phyloP scores from a whole-genome alignment of 192 early-diverging fungal genomes.

The Jimgerdemannia flammicorona region DNA sequence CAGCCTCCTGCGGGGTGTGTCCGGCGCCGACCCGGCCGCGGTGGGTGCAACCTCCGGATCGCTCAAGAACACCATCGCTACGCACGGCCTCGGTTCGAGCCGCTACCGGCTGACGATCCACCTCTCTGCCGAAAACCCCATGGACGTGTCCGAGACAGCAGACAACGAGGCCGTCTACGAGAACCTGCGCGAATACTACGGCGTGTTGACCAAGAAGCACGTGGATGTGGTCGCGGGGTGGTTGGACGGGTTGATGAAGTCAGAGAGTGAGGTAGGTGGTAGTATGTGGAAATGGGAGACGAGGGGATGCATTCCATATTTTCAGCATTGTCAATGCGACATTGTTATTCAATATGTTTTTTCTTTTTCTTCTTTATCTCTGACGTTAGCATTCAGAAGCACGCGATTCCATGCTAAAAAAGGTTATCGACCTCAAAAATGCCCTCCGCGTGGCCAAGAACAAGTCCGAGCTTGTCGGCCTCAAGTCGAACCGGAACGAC shows the following conservation, averaged over 20 bases:
- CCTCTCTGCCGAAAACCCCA: constrained; percentile 41
- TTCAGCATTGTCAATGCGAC: no score
- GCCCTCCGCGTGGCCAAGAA: constrained; percentile 29
- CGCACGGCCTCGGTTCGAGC: constrained; percentile 57
- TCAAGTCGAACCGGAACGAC: constrained; percentile 19
- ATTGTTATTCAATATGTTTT: background rate
- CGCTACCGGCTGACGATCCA: constrained; percentile 56
- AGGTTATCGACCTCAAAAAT: constrained; percentile 33
- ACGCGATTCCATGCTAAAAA: constrained; percentile 32
- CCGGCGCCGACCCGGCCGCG: background rate
- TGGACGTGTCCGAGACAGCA: constrained; percentile 46
- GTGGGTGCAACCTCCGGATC: constrained; percentile 6
- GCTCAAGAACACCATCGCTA: constrained; percentile 32
- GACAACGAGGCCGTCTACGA: constrained; percentile 55
- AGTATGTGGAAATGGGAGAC: background rate
- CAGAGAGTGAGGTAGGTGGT: constrained; percentile 30
- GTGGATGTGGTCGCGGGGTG: constrained; percentile 40
- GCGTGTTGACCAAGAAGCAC: constrained; percentile 38
- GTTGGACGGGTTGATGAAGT: constrained; percentile 40
- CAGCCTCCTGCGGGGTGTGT: constrained; percentile 19
- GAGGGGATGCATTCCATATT: no score
- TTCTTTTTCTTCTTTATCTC: background rate
- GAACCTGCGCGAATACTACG: constrained; percentile 46
- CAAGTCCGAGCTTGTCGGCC: constrained; percentile 36
- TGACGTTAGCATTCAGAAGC: constrained; percentile 12